Evolutionary conservation across 208 protist species (phyloP).

Genomic region (Acanthamoeba divionensis): DNA sequence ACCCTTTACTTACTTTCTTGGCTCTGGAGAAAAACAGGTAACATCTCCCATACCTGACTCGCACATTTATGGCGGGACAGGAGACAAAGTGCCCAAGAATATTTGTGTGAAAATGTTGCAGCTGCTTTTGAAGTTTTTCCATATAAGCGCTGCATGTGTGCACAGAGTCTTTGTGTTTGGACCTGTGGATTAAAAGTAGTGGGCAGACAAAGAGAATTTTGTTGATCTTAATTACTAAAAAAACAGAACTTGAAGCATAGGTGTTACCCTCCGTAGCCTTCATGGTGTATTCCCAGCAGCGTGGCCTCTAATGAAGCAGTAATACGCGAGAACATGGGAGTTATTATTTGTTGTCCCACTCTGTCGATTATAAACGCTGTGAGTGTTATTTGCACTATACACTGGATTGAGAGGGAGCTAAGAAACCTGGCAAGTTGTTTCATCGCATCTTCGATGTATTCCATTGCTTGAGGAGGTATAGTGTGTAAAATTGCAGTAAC

Average conservation of each 20-base stretch:
- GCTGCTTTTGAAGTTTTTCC: conserved; percentile 42
- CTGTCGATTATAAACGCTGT: conserved; percentile 1
- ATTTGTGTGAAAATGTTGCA: conserved; percentile 2
- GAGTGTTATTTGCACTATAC: neutral
- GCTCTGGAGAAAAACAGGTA: no score
- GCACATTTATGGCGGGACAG: neutral
- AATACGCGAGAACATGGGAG: neutral
- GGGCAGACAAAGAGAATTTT: no score
- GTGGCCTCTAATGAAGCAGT: neutral
- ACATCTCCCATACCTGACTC: neutral
- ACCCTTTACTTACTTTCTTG: no score
- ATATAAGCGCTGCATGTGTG: neutral
- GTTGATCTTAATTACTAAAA: no score
- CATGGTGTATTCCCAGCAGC: neutral
- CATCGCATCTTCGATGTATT: neutral
- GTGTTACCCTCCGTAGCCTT: conserved; percentile 14
- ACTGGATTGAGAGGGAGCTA: neutral
- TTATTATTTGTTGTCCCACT: no score
- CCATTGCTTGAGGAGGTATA: neutral
- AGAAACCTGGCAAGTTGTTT: neutral
- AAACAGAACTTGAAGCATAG: no score
- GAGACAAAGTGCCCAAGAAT: neutral
- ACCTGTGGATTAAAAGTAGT: neutral
- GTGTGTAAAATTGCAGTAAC: neutral
- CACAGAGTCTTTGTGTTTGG: neutral